Conservation (phyloP, 371 early-diverging fungal species). For the Rhizopus delemar region DNA sequence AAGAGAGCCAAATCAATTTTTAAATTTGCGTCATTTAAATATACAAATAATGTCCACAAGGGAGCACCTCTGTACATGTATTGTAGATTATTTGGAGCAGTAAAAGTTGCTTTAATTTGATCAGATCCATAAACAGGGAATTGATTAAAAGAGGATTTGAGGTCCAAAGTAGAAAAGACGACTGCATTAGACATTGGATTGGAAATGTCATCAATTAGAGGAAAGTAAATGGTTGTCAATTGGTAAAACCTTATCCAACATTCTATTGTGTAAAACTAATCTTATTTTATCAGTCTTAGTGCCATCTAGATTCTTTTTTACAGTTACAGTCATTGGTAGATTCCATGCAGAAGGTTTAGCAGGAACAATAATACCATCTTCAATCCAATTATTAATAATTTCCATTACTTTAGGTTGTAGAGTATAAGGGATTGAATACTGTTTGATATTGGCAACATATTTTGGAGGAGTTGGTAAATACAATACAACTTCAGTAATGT, state of each 20-base stretch:
- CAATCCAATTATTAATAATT: no score
- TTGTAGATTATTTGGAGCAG: slow-evolving; percentile 11
- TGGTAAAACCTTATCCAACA: slow-evolving; percentile 9
- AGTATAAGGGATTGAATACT: slow-evolving; percentile 15
- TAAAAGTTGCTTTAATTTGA: slow-evolving; percentile 13
- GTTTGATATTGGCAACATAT: slow-evolving; percentile 2
- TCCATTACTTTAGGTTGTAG: slow-evolving; percentile 8
- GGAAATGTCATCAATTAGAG: slow-evolving; percentile 14
- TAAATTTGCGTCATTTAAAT: no score
- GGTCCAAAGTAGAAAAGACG: slow-evolving; percentile 11
- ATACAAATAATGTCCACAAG: no score
- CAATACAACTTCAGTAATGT: slow-evolving; percentile 7
- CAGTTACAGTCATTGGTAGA: no score
- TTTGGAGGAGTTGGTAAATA: slow-evolving; percentile 5
- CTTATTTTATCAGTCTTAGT: slow-evolving; percentile 8
- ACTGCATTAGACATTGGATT: not conserved
- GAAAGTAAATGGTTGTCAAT: slow-evolving; percentile 2
- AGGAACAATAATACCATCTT: no score
- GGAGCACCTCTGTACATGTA: slow-evolving; percentile 18
- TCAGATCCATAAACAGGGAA: slow-evolving; percentile 7
- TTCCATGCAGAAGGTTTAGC: no score
- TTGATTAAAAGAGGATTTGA: slow-evolving; percentile 12
- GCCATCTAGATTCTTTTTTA: no score
- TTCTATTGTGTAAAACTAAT: slow-evolving; percentile 4
- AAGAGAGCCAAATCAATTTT: no score